Percentiles rank a stretch among this genome's conserved stretches.
phyloP scores from a whole-genome alignment of 176 grass and related monocot genomes.

The Juncus inflexus region DNA sequence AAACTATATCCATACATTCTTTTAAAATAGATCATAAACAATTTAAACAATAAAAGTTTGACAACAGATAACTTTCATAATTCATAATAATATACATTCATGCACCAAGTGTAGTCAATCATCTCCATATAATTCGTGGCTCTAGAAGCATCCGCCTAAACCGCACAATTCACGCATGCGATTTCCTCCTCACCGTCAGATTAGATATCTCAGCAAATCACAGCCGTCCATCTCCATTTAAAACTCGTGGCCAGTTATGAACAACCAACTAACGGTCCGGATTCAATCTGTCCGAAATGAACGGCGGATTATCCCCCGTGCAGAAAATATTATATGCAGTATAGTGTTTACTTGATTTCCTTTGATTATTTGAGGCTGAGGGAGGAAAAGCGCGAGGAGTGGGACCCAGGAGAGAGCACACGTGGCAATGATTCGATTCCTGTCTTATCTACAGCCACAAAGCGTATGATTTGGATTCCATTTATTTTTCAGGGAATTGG shows the following conservation, averaged over 20 bases:
- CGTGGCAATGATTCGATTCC: background rate
- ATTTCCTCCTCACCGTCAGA: background rate
- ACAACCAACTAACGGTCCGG: background rate
- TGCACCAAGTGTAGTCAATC: background rate
- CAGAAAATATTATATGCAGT: background rate
- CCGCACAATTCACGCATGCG: background rate
- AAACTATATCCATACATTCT: too few relatives aligned
- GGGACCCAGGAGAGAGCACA: constrained; percentile 20
- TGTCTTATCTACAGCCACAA: constrained; percentile 23
- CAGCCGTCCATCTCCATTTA: background rate
- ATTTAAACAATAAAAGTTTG: too few relatives aligned
- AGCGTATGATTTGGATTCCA: background rate
- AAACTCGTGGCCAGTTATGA: constrained; percentile 34
- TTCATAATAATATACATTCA: background rate
- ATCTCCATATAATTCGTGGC: constrained; percentile 32
- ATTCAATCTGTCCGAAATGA: background rate
- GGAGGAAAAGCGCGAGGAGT: constrained; percentile 44
- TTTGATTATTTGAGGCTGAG: constrained; percentile 42
- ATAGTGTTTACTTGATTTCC: background rate
- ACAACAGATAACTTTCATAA: too few relatives aligned
- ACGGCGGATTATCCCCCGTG: background rate
- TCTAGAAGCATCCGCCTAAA: background rate
- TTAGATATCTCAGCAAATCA: background rate
- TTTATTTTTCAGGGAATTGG: background rate
- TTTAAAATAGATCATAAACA: too few relatives aligned